phyloP scores from a whole-genome alignment of 768 basidiomycete genomes.

The Russula brevipes region DNA sequence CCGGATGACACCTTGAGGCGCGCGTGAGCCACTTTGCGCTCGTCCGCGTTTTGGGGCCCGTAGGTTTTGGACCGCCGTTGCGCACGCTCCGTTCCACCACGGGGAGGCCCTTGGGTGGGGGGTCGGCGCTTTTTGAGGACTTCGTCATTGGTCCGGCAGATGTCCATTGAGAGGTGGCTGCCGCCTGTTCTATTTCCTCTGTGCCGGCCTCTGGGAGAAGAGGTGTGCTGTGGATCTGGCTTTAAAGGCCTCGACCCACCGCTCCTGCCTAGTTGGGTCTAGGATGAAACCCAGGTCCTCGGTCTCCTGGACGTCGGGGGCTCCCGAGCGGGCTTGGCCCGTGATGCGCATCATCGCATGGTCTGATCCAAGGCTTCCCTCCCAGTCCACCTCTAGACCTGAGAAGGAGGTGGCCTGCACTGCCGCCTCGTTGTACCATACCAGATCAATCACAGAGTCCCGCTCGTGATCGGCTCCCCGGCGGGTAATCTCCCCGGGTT shows the following conservation, averaged over 20 bases:
- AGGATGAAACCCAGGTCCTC: not conserved
- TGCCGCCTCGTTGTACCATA: not conserved
- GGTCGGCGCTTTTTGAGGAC: not conserved
- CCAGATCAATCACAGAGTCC: not conserved
- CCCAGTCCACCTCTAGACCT: not conserved
- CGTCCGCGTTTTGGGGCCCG: not conserved
- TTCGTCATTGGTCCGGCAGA: not conserved
- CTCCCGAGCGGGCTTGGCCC: too few species aligned
- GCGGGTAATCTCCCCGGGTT: not conserved
- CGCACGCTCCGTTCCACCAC: not conserved
- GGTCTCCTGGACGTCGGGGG: too few species aligned
- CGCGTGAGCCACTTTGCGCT: too few species aligned
- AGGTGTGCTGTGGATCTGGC: too few species aligned
- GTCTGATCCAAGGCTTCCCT: not conserved
- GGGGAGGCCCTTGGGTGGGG: not conserved
- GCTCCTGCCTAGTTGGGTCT: not conserved
- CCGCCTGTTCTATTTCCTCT: not conserved
- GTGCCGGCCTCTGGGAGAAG: not conserved
- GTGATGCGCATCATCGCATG: not conserved
- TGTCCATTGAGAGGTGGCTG: not conserved
- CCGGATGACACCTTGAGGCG: too few species aligned
- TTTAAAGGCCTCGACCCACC: too few species aligned
- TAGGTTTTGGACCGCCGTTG: not conserved
- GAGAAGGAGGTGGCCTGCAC: not conserved
- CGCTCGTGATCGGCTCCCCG: not conserved